A percentile compares a stretch with the other conserved stretches of the same genome.
These are phyloP conservation scores for Cenchrus fungigraminus DNA, from an alignment of 176 grass and related monocot genomes.

Conservation along the genomic window DNA sequence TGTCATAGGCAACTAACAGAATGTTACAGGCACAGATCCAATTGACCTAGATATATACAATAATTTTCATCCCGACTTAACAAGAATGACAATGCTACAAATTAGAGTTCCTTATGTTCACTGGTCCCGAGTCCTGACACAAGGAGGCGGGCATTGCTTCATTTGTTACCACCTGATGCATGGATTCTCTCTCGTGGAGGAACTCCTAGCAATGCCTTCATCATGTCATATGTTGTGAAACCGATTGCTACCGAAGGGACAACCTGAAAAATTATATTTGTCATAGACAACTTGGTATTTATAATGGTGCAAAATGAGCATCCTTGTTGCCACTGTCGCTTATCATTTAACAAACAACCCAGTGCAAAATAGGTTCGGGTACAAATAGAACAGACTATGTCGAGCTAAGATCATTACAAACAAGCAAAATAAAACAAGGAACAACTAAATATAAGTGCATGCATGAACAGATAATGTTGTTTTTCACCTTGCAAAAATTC, in stretches of 20 bases:
- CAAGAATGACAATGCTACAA: not conserved
- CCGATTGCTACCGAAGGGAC: conserved; percentile 95
- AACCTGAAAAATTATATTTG: conserved; percentile 54
- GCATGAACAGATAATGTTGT: not conserved
- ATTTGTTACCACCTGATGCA: conserved; percentile 38
- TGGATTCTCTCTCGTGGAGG: conserved; percentile 64
- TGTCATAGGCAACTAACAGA: not conserved
- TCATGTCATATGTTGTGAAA: conserved; percentile 96
- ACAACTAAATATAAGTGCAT: conserved; percentile 3
- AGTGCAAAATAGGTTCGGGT: not conserved
- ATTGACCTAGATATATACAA: not conserved
- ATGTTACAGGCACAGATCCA: conserved; percentile 1
- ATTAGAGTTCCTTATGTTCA: not conserved
- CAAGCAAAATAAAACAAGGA: conserved; percentile 7
- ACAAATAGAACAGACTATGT: too few relatives aligned
- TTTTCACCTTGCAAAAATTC: conserved; percentile 2
- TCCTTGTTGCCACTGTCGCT: not conserved
- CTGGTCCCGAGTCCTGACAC: not conserved
- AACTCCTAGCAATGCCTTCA: conserved; percentile 79
- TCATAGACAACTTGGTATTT: not conserved
- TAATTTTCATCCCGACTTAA: conserved; percentile 8
- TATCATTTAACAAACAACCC: not conserved
- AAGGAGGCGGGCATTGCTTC: conserved; percentile 14
- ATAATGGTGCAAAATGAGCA: conserved; percentile 11
- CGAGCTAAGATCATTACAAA: not conserved